These are phyloP conservation scores for Pelargonium citronellum DNA, from an alignment of 441 rosid genomes.

Conservation along the genomic window DNA sequence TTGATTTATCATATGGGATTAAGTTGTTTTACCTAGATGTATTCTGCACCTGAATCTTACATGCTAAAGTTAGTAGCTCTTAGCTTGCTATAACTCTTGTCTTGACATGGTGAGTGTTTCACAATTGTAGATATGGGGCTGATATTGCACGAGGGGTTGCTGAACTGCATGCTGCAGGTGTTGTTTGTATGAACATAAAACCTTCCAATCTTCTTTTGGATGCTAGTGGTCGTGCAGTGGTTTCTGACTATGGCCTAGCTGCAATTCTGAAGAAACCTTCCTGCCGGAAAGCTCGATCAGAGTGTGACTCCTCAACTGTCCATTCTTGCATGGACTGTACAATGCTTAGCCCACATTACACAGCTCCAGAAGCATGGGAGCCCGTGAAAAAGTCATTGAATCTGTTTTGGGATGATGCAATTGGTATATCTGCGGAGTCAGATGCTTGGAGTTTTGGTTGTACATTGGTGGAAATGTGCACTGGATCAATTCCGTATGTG, in stretches of 20 bases:
- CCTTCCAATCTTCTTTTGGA: constrained; percentile 94
- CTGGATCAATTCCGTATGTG: constrained; percentile 95
- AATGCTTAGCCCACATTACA: constrained; percentile 84
- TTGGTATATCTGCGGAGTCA: constrained; percentile 82
- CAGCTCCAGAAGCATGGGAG: constrained; percentile 99
- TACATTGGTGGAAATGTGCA: constrained; percentile 99
- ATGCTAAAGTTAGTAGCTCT: constrained; percentile 4
- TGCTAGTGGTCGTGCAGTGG: constrained; percentile 72
- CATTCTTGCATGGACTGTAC: constrained; percentile 87
- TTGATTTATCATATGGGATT: neutral
- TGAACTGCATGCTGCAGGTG: constrained; percentile 98
- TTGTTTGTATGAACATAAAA: constrained; percentile 89
- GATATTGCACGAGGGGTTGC: constrained; percentile 94
- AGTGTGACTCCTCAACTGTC: constrained; percentile 58
- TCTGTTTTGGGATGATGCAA: constrained; percentile 93
- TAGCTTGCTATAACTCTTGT: constrained; percentile 17
- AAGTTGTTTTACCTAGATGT: neutral
- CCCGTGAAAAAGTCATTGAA: constrained; percentile 83
- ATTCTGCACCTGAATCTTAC: constrained; percentile 2
- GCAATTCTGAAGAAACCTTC: constrained; percentile 79
- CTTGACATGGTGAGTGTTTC: constrained; percentile 24
- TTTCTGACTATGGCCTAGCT: constrained; percentile 94
- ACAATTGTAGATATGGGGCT: constrained; percentile 79
- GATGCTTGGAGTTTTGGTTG: constrained; percentile 99
- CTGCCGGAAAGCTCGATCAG: constrained; percentile 67